Evolutionary conservation across 306 rosid genomes (phyloP).

Genomic region (Pyrus communis): DNA sequence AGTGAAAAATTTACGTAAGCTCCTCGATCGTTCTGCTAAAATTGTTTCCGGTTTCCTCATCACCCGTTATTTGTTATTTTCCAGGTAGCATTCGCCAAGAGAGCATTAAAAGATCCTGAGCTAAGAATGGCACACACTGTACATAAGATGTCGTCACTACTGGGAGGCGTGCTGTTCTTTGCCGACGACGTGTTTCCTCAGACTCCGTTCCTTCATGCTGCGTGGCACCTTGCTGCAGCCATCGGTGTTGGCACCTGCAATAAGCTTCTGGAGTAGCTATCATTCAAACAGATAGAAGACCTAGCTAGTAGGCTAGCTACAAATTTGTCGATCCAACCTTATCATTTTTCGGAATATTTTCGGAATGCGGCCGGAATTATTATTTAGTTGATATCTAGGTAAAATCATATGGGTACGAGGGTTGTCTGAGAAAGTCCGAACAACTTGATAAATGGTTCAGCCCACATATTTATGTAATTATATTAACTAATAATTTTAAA

Average conservation of each 20-base stretch:
- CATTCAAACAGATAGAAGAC: not conserved
- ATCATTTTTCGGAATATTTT: not conserved
- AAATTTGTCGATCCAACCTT: not conserved
- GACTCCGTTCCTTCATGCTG: slow-evolving; percentile 93
- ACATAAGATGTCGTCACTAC: slow-evolving; percentile 77
- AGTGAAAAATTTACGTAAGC: not conserved
- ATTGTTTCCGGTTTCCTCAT: not conserved
- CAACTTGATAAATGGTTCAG: not conserved
- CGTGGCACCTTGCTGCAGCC: slow-evolving; percentile 99
- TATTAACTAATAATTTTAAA: too few relatives aligned
- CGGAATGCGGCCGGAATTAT: not conserved
- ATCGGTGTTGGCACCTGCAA: slow-evolving; percentile 86
- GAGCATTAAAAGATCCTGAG: slow-evolving; percentile 85
- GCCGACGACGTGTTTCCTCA: slow-evolving; percentile 76
- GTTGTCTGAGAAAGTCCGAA: not conserved
- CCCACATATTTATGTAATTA: too few relatives aligned
- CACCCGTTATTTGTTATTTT: not conserved
- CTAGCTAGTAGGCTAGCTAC: not conserved
- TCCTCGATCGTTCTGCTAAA: not conserved
- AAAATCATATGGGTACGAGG: too few relatives aligned
- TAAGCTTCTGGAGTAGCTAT: slow-evolving; percentile 74
- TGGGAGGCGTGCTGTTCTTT: slow-evolving; percentile 69
- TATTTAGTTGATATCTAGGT: not conserved
- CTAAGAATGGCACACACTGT: slow-evolving; percentile 65
- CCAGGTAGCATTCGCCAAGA: slow-evolving; percentile 84